These are phyloP conservation scores for Trypanosoma avium DNA, from an alignment of 208 protist species.

Conservation along the genomic window DNA sequence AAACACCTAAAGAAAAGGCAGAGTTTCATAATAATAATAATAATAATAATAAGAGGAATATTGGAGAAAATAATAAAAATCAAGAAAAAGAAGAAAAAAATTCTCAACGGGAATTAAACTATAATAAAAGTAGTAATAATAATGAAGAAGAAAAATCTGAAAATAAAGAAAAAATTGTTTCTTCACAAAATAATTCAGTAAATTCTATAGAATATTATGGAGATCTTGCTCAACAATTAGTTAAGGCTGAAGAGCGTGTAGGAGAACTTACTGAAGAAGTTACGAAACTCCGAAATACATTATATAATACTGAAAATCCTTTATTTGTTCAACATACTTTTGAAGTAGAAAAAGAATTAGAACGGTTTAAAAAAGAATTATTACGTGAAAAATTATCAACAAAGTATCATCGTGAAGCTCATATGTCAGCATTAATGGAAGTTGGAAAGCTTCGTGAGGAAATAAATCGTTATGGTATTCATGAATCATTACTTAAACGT, in stretches of 20 bases:
- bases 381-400: slow-evolving; percentile 7
- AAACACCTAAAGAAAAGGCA: slow-evolving; percentile 2
- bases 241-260: slow-evolving; percentile 14
- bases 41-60: not conserved
- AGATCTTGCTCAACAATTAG: slow-evolving; percentile 2
- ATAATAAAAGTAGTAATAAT: not conserved
- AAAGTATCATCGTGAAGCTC: slow-evolving; percentile 16
- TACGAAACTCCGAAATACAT: not conserved
- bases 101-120: not conserved
- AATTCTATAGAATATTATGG: not conserved
- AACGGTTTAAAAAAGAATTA: slow-evolving; percentile 5
- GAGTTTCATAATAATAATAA: not conserved
- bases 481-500: not conserved
- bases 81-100: not conserved
- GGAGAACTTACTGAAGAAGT: slow-evolving; percentile 8
- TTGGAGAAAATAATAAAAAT: not conserved
- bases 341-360: slow-evolving; percentile 12
- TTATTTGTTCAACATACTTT: slow-evolving; percentile 16
- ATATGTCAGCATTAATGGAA: slow-evolving; percentile 8
- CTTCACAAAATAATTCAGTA: too few species aligned
- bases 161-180: not conserved
- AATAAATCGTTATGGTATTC: slow-evolving; percentile 4
- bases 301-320: not conserved
- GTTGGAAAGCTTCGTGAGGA: slow-evolving; percentile 9
- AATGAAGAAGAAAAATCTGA: not conserved